Evolutionary conservation across 495 filamentous ascomycete species (phyloP).

Genomic region (Aspergillus cristatus): DNA sequence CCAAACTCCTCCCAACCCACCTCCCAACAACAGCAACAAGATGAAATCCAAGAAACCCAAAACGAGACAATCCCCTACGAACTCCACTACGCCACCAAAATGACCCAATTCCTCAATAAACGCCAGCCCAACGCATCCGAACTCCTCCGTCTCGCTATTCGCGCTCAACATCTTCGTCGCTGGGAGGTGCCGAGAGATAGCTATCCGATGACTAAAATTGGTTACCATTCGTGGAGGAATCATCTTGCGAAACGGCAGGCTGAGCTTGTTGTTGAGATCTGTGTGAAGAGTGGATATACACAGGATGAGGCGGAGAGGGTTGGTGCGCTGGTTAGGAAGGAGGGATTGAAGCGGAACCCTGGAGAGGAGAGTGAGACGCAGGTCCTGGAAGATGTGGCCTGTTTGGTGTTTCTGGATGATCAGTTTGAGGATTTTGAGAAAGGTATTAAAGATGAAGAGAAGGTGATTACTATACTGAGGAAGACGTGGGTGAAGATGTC

Average conservation of each 20-base stretch:
- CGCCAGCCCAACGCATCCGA: slow-evolving; percentile 50
- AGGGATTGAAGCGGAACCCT: slow-evolving; percentile 38
- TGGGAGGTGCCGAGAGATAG: slow-evolving; percentile 67
- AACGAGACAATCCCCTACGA: slow-evolving; percentile 51
- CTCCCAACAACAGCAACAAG: slow-evolving; percentile 57
- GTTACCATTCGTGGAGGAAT: slow-evolving; percentile 69
- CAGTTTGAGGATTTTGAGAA: slow-evolving; percentile 71
- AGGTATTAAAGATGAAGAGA: slow-evolving; percentile 53
- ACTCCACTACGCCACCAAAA: slow-evolving; percentile 69
- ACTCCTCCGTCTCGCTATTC: slow-evolving; percentile 59
- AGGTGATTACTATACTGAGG: slow-evolving; percentile 59
- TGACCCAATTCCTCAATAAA: slow-evolving; percentile 57
- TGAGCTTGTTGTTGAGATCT: slow-evolving; percentile 47
- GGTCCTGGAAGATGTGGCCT: slow-evolving; percentile 74
- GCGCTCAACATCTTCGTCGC: slow-evolving; percentile 72
- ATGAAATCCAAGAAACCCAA: slow-evolving; percentile 20
- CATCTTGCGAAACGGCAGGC: slow-evolving; percentile 64
- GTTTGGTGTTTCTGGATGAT: slow-evolving; percentile 77
- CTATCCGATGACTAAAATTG: slow-evolving; percentile 59
- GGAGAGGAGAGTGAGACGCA: slow-evolving; percentile 58
- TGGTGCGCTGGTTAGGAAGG: slow-evolving; percentile 54
- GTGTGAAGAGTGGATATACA: slow-evolving; percentile 38
- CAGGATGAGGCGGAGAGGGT: slow-evolving; percentile 43
- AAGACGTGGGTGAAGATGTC: slow-evolving; percentile 88
- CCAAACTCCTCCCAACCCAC: slow-evolving; percentile 50